Percentiles rank a stretch among this genome's conserved stretches.
These are phyloP conservation scores for Brassica hybrid DNA, from an alignment of 441 rosid genomes.

Conservation along the genomic window DNA sequence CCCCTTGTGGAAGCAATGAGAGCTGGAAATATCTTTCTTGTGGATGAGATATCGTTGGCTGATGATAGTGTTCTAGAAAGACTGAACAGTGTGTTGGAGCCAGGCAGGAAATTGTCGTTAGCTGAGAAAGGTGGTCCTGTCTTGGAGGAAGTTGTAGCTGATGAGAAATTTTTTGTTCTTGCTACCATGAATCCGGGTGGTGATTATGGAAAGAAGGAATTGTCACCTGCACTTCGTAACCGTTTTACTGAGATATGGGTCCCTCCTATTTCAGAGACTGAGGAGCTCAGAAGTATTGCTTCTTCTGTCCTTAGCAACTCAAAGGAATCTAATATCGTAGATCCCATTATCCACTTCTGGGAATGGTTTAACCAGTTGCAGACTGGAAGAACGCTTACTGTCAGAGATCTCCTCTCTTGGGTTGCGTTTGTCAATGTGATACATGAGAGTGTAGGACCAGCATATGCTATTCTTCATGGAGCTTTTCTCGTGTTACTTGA, in stretches of 20 bases:
- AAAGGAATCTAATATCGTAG: slow-evolving; percentile 56
- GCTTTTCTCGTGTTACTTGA: slow-evolving; percentile 96
- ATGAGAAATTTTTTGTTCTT: slow-evolving; percentile 74
- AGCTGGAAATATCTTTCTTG: slow-evolving; percentile 85
- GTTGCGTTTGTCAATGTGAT: slow-evolving; percentile 70
- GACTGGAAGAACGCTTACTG: slow-evolving; percentile 86
- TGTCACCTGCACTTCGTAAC: slow-evolving; percentile 98
- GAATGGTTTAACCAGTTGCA: slow-evolving; percentile 91
- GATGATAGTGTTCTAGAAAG: slow-evolving; percentile 99
- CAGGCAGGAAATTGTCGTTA: slow-evolving; percentile 89
- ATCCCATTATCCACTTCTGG: slow-evolving; percentile 81
- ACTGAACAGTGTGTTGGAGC: slow-evolving; percentile 95
- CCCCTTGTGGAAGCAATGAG: slow-evolving; percentile 97
- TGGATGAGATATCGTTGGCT: slow-evolving; percentile 99
- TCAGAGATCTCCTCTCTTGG: slow-evolving; percentile 99
- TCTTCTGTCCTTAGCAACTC: slow-evolving; percentile 54
- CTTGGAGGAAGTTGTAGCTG: slow-evolving; percentile 85
- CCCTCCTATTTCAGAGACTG: slow-evolving; percentile 68
- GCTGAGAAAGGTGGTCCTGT: slow-evolving; percentile 95
- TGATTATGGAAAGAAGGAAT: slow-evolving; percentile 98
- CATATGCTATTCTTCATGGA: slow-evolving; percentile 82
- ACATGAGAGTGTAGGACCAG: slow-evolving; percentile 62
- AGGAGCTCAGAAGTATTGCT: slow-evolving; percentile 86
- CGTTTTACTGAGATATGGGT: slow-evolving; percentile 99
- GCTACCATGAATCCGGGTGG: slow-evolving; percentile 99